Percentiles rank a stretch among this genome's conserved stretches.
phyloP scores from a whole-genome alignment of 371 early-diverging fungal genomes.

The Dinochytrium kinnereticum region DNA sequence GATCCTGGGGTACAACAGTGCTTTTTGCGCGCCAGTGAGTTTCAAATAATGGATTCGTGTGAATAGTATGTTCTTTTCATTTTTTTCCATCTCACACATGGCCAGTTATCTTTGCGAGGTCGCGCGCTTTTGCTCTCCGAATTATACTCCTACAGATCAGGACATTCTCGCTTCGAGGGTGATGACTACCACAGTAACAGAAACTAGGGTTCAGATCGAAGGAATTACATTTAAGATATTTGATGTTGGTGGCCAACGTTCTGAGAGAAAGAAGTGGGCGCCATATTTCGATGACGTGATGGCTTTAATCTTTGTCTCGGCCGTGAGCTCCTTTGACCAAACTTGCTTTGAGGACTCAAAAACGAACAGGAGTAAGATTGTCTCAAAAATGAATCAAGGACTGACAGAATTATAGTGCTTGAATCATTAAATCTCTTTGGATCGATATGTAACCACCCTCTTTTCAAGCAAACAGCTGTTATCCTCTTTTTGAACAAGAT shows the following conservation, averaged over 20 bases:
- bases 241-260: slow-evolving; percentile 56
- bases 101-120: slow-evolving; percentile 10
- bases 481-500: slow-evolving; percentile 77
- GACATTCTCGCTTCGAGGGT: slow-evolving; percentile 34
- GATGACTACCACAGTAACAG: slow-evolving; percentile 39
- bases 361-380: slow-evolving; percentile 45
- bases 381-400: background rate
- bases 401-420: slow-evolving; percentile 24
- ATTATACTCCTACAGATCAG: slow-evolving; percentile 35
- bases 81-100: slow-evolving; percentile 1
- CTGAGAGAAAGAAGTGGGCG: slow-evolving; percentile 90
- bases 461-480: slow-evolving; percentile 68
- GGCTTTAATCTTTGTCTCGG: slow-evolving; percentile 64
- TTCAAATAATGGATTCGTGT: slow-evolving; percentile 84
- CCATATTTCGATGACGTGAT: slow-evolving; percentile 83
- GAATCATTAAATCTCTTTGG: slow-evolving; percentile 75
- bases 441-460: slow-evolving; percentile 72
- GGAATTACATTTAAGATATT: slow-evolving; percentile 43
- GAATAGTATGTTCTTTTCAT: slow-evolving; percentile 29
- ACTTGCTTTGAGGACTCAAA: slow-evolving; percentile 69
- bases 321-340: slow-evolving; percentile 78
- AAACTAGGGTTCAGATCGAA: slow-evolving; percentile 40
- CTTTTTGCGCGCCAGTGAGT: slow-evolving; percentile 70
- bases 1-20: slow-evolving; percentile 65
- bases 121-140: slow-evolving; percentile 17